These are phyloP conservation scores for Amoebophrya sp. DNA, from an alignment of 169 alveolate genomes.

Conservation along the genomic window DNA sequence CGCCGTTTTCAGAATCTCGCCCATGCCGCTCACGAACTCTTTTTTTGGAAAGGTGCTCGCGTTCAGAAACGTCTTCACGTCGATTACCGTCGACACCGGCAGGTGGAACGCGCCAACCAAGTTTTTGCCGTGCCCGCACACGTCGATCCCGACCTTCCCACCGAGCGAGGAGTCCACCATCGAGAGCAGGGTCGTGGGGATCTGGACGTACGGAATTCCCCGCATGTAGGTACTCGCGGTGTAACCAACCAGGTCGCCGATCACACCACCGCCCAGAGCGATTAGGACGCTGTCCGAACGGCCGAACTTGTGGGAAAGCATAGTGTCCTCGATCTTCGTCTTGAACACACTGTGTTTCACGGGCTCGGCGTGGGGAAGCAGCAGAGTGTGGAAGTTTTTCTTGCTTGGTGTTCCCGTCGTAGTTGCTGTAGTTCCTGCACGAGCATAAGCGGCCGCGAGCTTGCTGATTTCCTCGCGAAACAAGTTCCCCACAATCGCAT, in stretches of 20 bases:
- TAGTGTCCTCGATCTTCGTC: neutral
- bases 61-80: slow-evolving; percentile 19
- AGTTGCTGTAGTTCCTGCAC: no score
- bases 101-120: slow-evolving; percentile 31
- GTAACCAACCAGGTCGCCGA: slow-evolving; percentile 33
- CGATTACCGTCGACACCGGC: slow-evolving; percentile 27
- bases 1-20: slow-evolving; percentile 34
- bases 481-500: neutral
- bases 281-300: neutral
- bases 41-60: slow-evolving; percentile 25
- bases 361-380: neutral
- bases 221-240: slow-evolving; percentile 34
- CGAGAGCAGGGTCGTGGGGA: slow-evolving; percentile 45
- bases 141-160: slow-evolving; percentile 39
- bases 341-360: neutral
- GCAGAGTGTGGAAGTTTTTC: no score
- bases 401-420: no score
- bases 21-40: slow-evolving; percentile 34
- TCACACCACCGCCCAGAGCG: neutral
- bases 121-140: slow-evolving; percentile 5
- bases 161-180: slow-evolving; percentile 45
- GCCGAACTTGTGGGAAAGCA: neutral
- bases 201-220: slow-evolving; percentile 31
- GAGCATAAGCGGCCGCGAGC: no score
- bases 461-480: neutral